Percentiles rank a stretch among this genome's conserved stretches.
phyloP scores from a whole-genome alignment of 2,329 filamentous ascomycete species.

The Colletotrichum melonis region DNA sequence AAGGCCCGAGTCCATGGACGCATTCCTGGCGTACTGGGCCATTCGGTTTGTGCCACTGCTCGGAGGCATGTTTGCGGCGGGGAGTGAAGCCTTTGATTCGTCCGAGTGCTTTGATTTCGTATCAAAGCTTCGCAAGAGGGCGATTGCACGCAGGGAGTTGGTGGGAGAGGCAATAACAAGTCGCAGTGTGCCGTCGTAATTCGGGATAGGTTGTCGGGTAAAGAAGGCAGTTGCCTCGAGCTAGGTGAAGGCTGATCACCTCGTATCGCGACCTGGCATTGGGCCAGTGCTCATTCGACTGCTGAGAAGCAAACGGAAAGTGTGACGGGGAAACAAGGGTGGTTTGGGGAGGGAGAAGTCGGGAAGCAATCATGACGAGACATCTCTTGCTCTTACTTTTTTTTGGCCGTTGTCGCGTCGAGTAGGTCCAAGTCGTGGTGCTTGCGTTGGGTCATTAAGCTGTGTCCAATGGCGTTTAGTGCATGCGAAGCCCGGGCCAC shows the following conservation, averaged over 20 bases:
- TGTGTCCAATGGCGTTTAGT: slow-evolving; percentile 1
- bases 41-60: slow-evolving; percentile 24
- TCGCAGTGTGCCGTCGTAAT: neutral
- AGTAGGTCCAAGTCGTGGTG: neutral
- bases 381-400: neutral
- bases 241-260: neutral
- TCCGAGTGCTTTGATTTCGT: neutral
- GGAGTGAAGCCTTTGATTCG: neutral
- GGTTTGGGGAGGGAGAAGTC: neutral
- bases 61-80: slow-evolving; percentile 31
- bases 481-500: slow-evolving; percentile 14
- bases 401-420: slow-evolving; percentile 4
- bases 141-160: neutral
- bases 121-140: neutral
- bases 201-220: neutral
- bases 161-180: neutral
- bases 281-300: neutral
- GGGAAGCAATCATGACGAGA: neutral
- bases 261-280: neutral
- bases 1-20: slow-evolving; percentile 19
- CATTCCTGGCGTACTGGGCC: slow-evolving; percentile 34
- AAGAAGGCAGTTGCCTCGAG: neutral
- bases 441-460: neutral
- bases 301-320: neutral
- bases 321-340: neutral